Evolutionary conservation across 331 rosid genomes (phyloP).

Genomic region (Saraca asoca): DNA sequence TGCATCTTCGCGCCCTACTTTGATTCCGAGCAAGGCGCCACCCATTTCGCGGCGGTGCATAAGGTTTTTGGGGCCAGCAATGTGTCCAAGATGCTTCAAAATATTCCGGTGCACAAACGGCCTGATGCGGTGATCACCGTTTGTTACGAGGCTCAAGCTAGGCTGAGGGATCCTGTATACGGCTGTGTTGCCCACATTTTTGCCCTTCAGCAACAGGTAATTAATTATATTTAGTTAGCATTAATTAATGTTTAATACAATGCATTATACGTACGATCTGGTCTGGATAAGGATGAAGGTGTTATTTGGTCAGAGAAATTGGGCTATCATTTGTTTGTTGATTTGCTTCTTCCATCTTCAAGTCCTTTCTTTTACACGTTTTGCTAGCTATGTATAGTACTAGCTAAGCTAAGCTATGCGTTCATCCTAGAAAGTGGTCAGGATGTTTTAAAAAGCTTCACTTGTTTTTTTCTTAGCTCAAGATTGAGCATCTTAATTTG

Average conservation of each 20-base stretch:
- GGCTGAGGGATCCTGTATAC: slow-evolving; percentile 85
- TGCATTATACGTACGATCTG: not conserved
- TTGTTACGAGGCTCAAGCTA: slow-evolving; percentile 87
- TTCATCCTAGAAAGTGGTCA: too few relatives aligned
- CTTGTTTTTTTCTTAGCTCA: slow-evolving; percentile 14
- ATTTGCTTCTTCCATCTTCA: too few relatives aligned
- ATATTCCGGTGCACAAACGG: slow-evolving; percentile 74
- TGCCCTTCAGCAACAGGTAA: slow-evolving; percentile 94
- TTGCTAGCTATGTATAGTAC: not conserved
- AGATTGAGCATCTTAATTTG: not conserved
- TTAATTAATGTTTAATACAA: not conserved
- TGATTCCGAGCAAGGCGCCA: slow-evolving; percentile 86
- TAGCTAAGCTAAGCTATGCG: too few relatives aligned
- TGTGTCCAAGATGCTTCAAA: slow-evolving; percentile 78
- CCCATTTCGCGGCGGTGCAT: slow-evolving; percentile 88
- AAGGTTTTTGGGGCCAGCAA: slow-evolving; percentile 94
- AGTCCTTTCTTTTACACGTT: too few relatives aligned
- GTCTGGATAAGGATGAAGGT: slow-evolving; percentile 32
- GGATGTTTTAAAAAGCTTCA: slow-evolving; percentile 13
- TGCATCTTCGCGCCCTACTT: slow-evolving; percentile 92
- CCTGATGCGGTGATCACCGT: slow-evolving; percentile 85
- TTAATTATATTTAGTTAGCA: not conserved
- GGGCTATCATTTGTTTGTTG: too few relatives aligned
- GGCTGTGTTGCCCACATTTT: slow-evolving; percentile 95
- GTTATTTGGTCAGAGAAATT: not conserved